Evolutionary conservation across 768 basidiomycete species (phyloP).

Genomic region (Mycena kentingensis): DNA sequence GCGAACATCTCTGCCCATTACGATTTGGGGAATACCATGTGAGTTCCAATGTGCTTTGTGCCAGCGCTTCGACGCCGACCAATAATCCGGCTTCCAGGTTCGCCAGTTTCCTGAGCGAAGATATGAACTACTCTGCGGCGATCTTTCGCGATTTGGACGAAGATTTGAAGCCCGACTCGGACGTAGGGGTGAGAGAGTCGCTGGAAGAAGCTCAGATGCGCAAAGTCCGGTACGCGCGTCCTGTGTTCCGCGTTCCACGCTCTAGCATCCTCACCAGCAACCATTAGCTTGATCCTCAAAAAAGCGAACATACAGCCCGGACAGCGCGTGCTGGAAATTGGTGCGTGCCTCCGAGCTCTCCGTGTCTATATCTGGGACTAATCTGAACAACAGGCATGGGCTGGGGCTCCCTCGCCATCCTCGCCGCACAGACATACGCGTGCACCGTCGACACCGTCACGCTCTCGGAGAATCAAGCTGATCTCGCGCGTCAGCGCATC

Average conservation of each 20-base stretch:
- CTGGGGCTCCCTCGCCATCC: constrained; percentile 55
- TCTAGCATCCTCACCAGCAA: not conserved
- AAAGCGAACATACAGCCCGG: constrained; percentile 51
- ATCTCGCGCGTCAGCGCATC: constrained; percentile 46
- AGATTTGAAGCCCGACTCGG: constrained; percentile 45
- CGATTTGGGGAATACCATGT: constrained; percentile 58
- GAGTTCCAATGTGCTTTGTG: constrained; percentile 17
- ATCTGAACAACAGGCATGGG: constrained; percentile 39
- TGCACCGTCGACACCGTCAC: constrained; percentile 57
- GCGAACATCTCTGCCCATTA: constrained; percentile 57
- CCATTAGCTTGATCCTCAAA: constrained; percentile 39
- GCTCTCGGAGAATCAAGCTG: constrained; percentile 51
- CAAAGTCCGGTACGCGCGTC: constrained; percentile 24
- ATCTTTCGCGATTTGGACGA: constrained; percentile 40
- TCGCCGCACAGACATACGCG: constrained; percentile 43
- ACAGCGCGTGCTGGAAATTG: constrained; percentile 54
- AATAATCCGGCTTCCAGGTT: constrained; percentile 2
- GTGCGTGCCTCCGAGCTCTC: too few relatives aligned
- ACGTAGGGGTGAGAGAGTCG: constrained; percentile 17
- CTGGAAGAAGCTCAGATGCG: constrained; percentile 23
- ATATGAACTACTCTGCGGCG: constrained; percentile 61
- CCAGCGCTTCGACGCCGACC: not conserved
- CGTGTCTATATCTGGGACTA: not conserved
- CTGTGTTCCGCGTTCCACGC: constrained; percentile 14
- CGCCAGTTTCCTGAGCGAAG: constrained; percentile 42